Evolutionary conservation across 2,329 filamentous ascomycete species (phyloP).

Genomic region (Penicillium palitans): DNA sequence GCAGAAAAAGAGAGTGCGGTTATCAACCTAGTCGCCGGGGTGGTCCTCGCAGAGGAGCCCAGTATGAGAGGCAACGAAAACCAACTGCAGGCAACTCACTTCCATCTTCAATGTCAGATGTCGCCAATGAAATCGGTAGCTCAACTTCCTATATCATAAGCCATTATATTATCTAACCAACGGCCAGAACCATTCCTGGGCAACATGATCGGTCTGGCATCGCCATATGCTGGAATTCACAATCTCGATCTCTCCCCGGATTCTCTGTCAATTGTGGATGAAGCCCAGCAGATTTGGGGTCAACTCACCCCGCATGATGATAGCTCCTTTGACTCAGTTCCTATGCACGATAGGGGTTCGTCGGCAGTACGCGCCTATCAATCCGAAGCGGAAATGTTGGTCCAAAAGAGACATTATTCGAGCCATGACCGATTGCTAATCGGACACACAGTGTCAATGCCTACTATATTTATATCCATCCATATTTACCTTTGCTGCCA

Average conservation of each 20-base stretch:
- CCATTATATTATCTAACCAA: background rate
- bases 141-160: background rate
- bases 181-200: constrained; percentile 16
- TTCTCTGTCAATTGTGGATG: constrained; percentile 11
- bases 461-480: constrained; percentile 31
- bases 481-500: constrained; percentile 28
- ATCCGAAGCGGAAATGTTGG: constrained; percentile 26
- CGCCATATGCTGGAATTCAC: constrained; percentile 18
- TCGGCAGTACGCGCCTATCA: constrained; percentile 19
- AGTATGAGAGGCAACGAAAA: constrained; percentile 15
- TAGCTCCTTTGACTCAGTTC: constrained; percentile 1
- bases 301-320: constrained; percentile 16
- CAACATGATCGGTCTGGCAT: constrained; percentile 18
- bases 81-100: background rate
- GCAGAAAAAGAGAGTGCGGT: constrained; percentile 17
- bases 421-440: background rate
- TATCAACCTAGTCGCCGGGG: constrained; percentile 29
- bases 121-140: constrained; percentile 9
- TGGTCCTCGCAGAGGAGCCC: constrained; percentile 22
- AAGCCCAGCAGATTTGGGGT: constrained; percentile 14
- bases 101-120: constrained; percentile 5
- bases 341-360: constrained; percentile 5
- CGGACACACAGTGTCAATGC: constrained; percentile 21
- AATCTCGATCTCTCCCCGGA: constrained; percentile 22
- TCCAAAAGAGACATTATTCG: background rate